Base-by-base conservation (phyloP, 2,329 filamentous ascomycete species). In the Sarocladium oryzae region DNA sequence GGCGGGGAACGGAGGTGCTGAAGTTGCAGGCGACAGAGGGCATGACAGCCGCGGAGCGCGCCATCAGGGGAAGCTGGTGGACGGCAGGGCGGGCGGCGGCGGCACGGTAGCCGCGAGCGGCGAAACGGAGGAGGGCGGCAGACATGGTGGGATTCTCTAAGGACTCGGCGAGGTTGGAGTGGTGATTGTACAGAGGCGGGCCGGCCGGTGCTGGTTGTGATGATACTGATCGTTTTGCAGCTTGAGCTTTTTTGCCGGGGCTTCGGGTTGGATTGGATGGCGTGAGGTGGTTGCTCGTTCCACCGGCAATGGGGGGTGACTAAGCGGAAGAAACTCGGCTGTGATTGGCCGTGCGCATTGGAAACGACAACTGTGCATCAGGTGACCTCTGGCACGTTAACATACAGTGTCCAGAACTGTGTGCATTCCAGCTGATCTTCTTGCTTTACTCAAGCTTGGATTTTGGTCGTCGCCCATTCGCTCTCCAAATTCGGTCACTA, bases 71-170 rank as follows among this genome's bases (percentile, higher is more conserved):
- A 18, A 36, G 46, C 63, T 67, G 65, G 52, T 73, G 74, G 66
- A 70, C 71, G 68, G 78, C 74, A 68, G 75, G 73, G 69, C 77
- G 76, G 70, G 79, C 62, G 71, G 73, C 71, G 78, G 79, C 79
- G 71, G 76, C 71, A 76, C 77, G 79, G 46, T 24, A 37, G 46
- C 46, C 46, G 73, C 86, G 86, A 69, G 79, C 79, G 70, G 85
- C 84, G 65, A 84, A 71, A 67, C 87, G 85, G 73, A 90, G 75
- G 65, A 90, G 70, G 56, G 81, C 76, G 59, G 80, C 73, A 62
- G 85, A 84, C 81, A 86, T 87, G 71, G 55, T 58, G 55, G n/a
- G n/a, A 55, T 53, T 51, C 54, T 52, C 51, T 35, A 48, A 52
- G 54, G 52, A 50, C 45, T 52, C 49, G 51, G 51, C 28, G 35